Base-by-base conservation (phyloP, 2,329 filamentous ascomycete genomes). In the Pleurostoma richardsiae region DNA sequence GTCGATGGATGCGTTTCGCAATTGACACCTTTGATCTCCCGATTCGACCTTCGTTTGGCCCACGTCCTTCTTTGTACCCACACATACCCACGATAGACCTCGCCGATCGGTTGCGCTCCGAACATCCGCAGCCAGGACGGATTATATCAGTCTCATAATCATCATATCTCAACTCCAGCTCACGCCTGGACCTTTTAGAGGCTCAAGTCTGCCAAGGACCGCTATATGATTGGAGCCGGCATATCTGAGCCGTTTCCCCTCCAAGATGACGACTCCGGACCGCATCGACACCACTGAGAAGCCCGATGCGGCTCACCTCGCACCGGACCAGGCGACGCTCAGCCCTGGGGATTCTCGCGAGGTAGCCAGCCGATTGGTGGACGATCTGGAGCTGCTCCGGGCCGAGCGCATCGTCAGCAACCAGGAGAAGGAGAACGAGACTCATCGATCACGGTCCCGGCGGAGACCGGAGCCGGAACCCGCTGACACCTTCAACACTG, bases 361-460 rank as follows among this genome's bases (percentile, higher is more conserved):
- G 39, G 52, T 53, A 26, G 61, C 60, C 6, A 63, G 55, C 48
- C 66, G 73, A 3, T 58, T 76, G 11, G 67, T 70, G 42, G 74
- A 77, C 45, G 72, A 76, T 43, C 65, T 77, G 11, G 74, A 76
- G 47, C 61, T 77, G 4, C 61, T 76, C 27, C 71, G 73, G 3
- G 65, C 70, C 41, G 73, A 77, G 53, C 67, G 71, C 3, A 55
- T 69, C 41, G 64, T 76, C 10, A 76, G 73, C 5, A 62, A 67
- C 10, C 64, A 73, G 42, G 69, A 72, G 30, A 59, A 68, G 43
- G 63, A 70, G 26, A 53, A 58, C 30, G 54, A 56, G 6, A 31
- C 51, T 5, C 40, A 45, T 4, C 52, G 44, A 7, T 52, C 54
- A 6, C 52, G 55, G 29, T 63, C 60, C 10, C 65, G 56, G 45